These are phyloP conservation scores for Chionographis japonica DNA, from an alignment of 106 monocot species.

Conservation along the genomic window DNA sequence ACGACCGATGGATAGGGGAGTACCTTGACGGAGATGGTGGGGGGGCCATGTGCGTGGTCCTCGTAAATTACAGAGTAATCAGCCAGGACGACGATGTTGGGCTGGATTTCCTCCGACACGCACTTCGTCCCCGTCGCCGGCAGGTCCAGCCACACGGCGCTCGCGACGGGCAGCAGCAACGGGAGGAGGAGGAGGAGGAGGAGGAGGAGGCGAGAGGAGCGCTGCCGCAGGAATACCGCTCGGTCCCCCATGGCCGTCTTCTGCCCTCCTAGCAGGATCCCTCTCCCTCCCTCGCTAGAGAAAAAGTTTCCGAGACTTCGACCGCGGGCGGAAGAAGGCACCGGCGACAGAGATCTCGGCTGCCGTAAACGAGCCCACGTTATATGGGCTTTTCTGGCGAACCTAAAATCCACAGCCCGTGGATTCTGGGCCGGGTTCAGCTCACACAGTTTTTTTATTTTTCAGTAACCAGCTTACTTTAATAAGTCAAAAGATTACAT, in stretches of 20 bases:
- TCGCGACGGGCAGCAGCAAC: slow-evolving; percentile 4
- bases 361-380: no score
- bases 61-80: slow-evolving; percentile 58
- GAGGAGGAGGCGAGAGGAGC: no score
- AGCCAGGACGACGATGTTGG: slow-evolving; percentile 78
- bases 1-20: not conserved
- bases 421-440: no score
- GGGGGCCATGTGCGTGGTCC: slow-evolving; percentile 11
- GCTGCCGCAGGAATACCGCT: not conserved
- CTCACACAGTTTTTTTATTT: no score
- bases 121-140: slow-evolving; percentile 71
- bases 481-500: no score
- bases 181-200: not conserved
- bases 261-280: not conserved
- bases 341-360: no score
- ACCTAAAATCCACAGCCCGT: no score
- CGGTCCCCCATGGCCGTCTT: not conserved
- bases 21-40: slow-evolving; percentile 54
- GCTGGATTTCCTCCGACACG: slow-evolving; percentile 86
- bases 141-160: slow-evolving; percentile 51
- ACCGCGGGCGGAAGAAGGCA: no score
- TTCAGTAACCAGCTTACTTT: no score
- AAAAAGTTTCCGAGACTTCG: no score
- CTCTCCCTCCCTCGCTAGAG: no score
- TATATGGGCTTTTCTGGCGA: no score